Evolutionary conservation across 2,329 filamentous ascomycete genomes (phyloP), one percentile per base, ranked within the genome.

Genomic region (Pseudonectria foliicola): DNA sequence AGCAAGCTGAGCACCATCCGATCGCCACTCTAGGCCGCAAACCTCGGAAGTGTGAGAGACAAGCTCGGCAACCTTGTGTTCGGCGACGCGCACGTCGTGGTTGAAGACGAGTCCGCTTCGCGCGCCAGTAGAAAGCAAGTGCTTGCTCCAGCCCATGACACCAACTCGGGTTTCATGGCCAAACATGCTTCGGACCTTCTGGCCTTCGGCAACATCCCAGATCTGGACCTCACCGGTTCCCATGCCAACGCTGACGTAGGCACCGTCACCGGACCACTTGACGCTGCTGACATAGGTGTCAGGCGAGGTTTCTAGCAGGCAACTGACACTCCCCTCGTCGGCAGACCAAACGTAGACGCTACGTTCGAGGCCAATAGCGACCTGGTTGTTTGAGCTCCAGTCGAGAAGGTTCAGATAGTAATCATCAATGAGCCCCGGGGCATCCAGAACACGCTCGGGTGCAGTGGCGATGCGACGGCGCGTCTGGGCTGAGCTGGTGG

Each of bases 61-160:
- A 31, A 98, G 85, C 71, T 96, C 90, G 31, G 92, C 92, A 45
- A 93, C 80, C 75, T 98, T 98, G 82, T 98, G 92, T 61, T 96
- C 82, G 37, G 90, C 89, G 49, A 98, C 82, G 59, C 92, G 90
- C 45, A 98, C 92, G 59, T 98, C 92, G 66, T 98, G 92, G 75
- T 98, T 98, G 79, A 80, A 95, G 52, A 98, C 88, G 29, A 95
- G 82, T 15, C 92, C 92, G 48, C 85, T 94, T 58, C 92, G 85
- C 38, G 92, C 87, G 48, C 92, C 92, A 14, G 90, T 95, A 26
- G 92, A 96, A 34, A 98, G 76, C 38, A 93, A 79, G 66, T 96
- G 92, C 77, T 96, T 96, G 74, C 87, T 95, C 92, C 92, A 98
- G 56, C 89, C 87, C 89, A 96, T 95, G 46, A 95, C 90, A 57